These are phyloP conservation scores for Pichia sp. DNA, from an alignment of 1,139 yeast genomes.

Conservation along the genomic window DNA sequence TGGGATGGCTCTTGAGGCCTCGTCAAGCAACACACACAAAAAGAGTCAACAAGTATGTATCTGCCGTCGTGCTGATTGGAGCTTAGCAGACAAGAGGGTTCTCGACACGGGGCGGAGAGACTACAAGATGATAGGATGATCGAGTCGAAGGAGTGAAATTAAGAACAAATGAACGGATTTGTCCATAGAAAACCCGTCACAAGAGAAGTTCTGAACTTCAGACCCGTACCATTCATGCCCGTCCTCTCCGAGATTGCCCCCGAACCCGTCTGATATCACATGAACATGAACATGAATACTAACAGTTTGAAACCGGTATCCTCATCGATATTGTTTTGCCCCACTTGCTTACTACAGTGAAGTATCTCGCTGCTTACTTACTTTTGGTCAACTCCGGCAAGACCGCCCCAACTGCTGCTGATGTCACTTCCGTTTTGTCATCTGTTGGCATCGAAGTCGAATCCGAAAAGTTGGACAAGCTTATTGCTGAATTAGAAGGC, in stretches of 20 bases:
- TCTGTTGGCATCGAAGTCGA: slow-evolving; percentile 79
- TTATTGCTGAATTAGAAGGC: slow-evolving; percentile 72
- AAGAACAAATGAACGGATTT: background rate
- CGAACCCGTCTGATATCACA: too few relatives aligned
- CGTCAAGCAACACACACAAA: background rate
- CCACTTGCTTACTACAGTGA: slow-evolving; percentile 47
- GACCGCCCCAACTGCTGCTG: slow-evolving; percentile 71
- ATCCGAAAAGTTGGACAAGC: slow-evolving; percentile 62
- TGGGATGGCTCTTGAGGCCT: background rate
- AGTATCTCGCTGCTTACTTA: slow-evolving; percentile 89
- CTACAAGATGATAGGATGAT: background rate
- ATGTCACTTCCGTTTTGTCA: slow-evolving; percentile 66
- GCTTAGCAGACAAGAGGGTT: too few relatives aligned
- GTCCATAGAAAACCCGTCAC: too few relatives aligned
- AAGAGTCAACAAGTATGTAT: slow-evolving; percentile 14
- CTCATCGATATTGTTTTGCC: too few relatives aligned
- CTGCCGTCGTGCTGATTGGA: too few relatives aligned
- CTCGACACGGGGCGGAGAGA: too few relatives aligned
- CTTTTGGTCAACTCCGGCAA: slow-evolving; percentile 84
- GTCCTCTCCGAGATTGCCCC: too few relatives aligned
- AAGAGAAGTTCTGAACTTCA: background rate
- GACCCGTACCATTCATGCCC: too few relatives aligned
- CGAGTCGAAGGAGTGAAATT: background rate
- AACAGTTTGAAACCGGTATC: background rate
- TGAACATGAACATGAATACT: background rate